Evolutionary conservation across 352 stramenopile species (phyloP), one percentile per base, ranked within the genome.

Genomic region (Phytophthora brassicae): DNA sequence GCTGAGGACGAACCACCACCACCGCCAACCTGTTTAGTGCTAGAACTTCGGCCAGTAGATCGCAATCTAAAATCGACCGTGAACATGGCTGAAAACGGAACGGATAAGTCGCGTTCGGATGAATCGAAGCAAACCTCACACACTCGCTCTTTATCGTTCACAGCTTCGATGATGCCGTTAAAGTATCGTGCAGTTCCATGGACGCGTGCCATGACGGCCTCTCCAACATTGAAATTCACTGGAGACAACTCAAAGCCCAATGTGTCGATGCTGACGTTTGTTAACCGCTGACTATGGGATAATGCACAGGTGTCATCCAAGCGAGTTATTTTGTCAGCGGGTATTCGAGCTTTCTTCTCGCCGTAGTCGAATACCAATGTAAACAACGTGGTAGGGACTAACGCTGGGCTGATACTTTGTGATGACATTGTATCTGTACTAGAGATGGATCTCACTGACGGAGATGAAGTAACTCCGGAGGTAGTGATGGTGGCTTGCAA

Each of bases 241-340:
- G 73, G 67, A 19, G 66, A 73, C 22, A 92, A 70, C 68, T 92
- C 83, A 56, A 89, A 90, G 6, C 83, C 83, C 54, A 89, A 88
- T 5, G 81, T 79, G 58, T 92, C 81, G 48, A 92, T 87, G 47
- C 74, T 87, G 60, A 85, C 89, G 45, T 92, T 92, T 2, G 80
- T 92, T 36, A 92, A 72, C 17, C 77, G 80, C 50, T 92, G 80
- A 4, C 68, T 78, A 24, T 79, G 77, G 22, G 74, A 72, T 3
- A 92, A 67, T 35, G 81, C 83, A 20, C 79, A 69, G 8, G 56
- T 46, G 48, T 87, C 80, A 42, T 88, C 71, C 46, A 92, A 58
- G 13, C 33, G 60, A 13, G 79, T 73, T 47, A 92, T 76, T 35
- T 83, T 81, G 8, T 88, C 77, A 0, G 66, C 31, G 6, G 77